Evolutionary conservation across 176 grass and related monocot species (phyloP), one percentile per base, ranked within the genome.

Genomic region (Pontederia paniculata): DNA sequence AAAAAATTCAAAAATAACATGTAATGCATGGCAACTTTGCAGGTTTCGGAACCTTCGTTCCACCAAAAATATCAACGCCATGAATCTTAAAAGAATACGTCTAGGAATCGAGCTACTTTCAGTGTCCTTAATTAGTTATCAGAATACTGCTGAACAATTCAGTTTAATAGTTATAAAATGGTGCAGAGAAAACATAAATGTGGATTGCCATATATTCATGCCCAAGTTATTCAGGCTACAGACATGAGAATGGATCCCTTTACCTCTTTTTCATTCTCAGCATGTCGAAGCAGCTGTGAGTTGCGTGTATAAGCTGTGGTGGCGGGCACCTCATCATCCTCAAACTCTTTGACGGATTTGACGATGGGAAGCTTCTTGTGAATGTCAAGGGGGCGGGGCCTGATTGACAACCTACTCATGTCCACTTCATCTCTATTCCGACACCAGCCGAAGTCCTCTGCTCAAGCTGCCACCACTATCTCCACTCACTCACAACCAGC

Each of bases 331-430:
- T 98, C 93, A 12, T 98, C 93, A 53, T 98, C 93, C 60, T 98
- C 93, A 62, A 91, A 91, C 66, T 91, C 93, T 74, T 85, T 80
- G 48, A 68, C 67, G 16, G 87, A 91, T 66, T 86, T 98, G 68
- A 98, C 72, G 57, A 98, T 84, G 0, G 93, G 86, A 64, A 98
- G 80, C 77, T 88, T 98, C 64, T 98, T 98, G 74, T 98, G 87
- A 73, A 98, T 98, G 77, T 98, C 93, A 17, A 98, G 83, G 11
- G 93, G 93, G 58, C 93, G 93, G 62, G 93, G 93, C 77, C 93
- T 87, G 53, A 97, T 75, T 72, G 86, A 83, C 28, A 85, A 83
- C 74, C 93, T 84, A 88, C 77, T 98, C 93, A 98, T 98, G 55
- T 85, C 77, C 70, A 66, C 60, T 63, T 83, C 74, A 89, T 85